Evolutionary conservation across 1,284 basidiomycete species (phyloP), one percentile per base, ranked within the genome.

Genomic region (Tilletia caries): DNA sequence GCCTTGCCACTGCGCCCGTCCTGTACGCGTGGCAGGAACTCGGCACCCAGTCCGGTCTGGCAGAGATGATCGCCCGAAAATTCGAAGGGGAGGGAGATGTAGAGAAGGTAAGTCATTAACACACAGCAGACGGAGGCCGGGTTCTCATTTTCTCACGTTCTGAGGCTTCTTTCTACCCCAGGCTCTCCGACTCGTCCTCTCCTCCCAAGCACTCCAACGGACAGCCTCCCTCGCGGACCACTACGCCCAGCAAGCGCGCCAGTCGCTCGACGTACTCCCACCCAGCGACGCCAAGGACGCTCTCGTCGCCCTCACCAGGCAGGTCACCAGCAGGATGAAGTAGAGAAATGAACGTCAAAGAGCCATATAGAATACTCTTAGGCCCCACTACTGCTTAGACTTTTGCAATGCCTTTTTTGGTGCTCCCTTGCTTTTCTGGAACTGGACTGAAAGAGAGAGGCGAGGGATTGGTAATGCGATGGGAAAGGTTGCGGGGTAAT

Each of bases 1-100:
- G 95, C 0, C 86, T 96, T 27, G 92, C 93, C 1, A 96, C 94
- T 0, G 95, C 92, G 0, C 95, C 95, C 0, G 91, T 91, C 1
- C 85, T 99, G n/a, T 98, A 91, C 80, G 95, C 96, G 18, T 93
- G 92, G 87, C 92, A 96, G 84, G 91, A 96, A 82, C 87, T 92
- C 82, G 46, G 29, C 18, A 75, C 77, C 6, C 69, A 72, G 29
- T 89, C 92, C 5, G 89, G 90, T 73, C 71, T 81, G n/a, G 73
- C 76, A 44, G 89, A 91, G 0, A 85, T 98, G 72, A 94, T 98
- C 68, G 86, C 87, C 65, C 89, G 96, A 68, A 91, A 92, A 85
- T 96, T 98, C 83, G 86, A 88, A 52, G 85, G 88, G 20, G 86
- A 88, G 33, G 95, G 93, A 10, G 95, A 98, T 80, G 91, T 95